Base-by-base conservation (phyloP, 768 basidiomycete species). In the Calvatia gigantea region DNA sequence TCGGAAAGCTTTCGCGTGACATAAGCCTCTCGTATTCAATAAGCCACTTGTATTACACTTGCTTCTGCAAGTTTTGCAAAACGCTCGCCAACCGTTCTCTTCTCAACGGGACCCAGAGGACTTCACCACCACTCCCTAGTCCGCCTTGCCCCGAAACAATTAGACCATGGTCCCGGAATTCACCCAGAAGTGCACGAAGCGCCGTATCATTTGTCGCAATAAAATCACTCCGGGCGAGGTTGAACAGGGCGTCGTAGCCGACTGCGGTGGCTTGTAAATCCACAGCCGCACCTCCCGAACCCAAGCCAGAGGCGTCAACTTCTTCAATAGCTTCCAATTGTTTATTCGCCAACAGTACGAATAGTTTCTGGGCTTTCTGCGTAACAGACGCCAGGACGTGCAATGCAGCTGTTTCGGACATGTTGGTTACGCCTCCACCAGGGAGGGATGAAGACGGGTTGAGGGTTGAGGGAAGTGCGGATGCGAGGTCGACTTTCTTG, bases 131-230 rank as follows among this genome's bases (percentile, higher is more conserved):
- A 35, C 33, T 89, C 79, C 74, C 73, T 5, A 78, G 62, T 37
- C 72, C 70, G 55, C 75, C 67, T 61, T 74, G 74, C 8, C 74
- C 69, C 27, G 73, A 69, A 37, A 91, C 75, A n/a, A 98, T 83
- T 65, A 98, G 67, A 2, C 83, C 84, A 61, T 99, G 97, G 68
- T 98, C 97, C 62, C 83, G 81, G 69, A 95, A 98, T 70, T 98
- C 97, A 11, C 86, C 86, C 49, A 98, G 72, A 31, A 96, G 75
- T 7, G 91, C 81, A 39, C 89, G 79, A 64, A 96, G 75, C 33
- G 93, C 84, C 3, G 87, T 89, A 61, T 95, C 94, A 67, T 86
- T 94, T 37, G 89, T 87, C 9, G 95, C 94, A 45, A 98, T 83
- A 62, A 98, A 96, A 45, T n/a, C n/a, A 45, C 91, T 89, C 50